These are phyloP conservation scores for Nannizziopsis arthrosporioides DNA, from an alignment of 2,329 filamentous ascomycete genomes.

Conservation along the genomic window DNA sequence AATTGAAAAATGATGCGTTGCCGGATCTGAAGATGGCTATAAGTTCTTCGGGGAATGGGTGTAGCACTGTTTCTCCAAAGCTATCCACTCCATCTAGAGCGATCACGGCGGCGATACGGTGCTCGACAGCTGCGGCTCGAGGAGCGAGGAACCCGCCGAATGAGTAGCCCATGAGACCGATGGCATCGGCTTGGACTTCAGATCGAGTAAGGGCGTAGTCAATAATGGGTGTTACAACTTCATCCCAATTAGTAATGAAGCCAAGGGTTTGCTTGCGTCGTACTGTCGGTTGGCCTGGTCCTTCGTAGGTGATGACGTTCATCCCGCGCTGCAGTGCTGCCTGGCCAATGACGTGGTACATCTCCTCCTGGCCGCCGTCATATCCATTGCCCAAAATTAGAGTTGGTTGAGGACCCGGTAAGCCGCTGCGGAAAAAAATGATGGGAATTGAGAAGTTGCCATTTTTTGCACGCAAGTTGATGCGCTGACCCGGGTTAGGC, in stretches of 20 bases:
- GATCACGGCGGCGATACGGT: conserved; percentile 31
- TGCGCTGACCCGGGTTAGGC: conserved; percentile 26
- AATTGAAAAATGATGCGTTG: not conserved
- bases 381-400: conserved; percentile 26
- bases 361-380: conserved; percentile 35
- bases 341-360: conserved; percentile 27
- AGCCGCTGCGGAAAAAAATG: conserved; percentile 25
- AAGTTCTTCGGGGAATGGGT: conserved; percentile 8
- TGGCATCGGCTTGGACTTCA: not conserved
- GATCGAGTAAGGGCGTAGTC: conserved; percentile 22
- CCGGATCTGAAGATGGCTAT: not conserved
- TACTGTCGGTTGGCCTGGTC: conserved; percentile 34
- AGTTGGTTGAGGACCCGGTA: conserved; percentile 14
- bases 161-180: conserved; percentile 34
- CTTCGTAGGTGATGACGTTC: conserved; percentile 37
- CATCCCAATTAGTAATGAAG: conserved; percentile 36
- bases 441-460: conserved; percentile 27
- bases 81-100: conserved; percentile 33
- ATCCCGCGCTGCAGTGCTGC: conserved; percentile 30
- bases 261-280: conserved; percentile 31
- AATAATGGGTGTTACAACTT: conserved; percentile 30
- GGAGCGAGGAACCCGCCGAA: conserved; percentile 34
- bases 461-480: conserved; percentile 18
- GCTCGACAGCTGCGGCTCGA: conserved; percentile 37
- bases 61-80: conserved; percentile 13